These are phyloP conservation scores for Albatrellus ellisii DNA, from an alignment of 768 basidiomycete species.

Conservation along the genomic window DNA sequence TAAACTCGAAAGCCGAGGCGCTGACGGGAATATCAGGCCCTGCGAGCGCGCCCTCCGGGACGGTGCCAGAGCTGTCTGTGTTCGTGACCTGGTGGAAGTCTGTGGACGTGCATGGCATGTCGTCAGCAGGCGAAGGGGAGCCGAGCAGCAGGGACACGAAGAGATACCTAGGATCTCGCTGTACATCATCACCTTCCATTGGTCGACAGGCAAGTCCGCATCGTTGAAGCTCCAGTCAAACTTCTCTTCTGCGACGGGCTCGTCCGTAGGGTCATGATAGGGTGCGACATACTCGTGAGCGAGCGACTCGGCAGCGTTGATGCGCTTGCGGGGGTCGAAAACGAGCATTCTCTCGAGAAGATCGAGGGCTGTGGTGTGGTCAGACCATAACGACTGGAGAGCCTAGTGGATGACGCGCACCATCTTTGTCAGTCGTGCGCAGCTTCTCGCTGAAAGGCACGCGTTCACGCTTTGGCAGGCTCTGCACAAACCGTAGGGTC, in stretches of 20 bases:
- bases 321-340: conserved; percentile 94
- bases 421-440: conserved; percentile 74
- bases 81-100: conserved; percentile 78
- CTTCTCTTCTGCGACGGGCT: conserved; percentile 84
- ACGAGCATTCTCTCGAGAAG: conserved; percentile 98
- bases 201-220: conserved; percentile 94
- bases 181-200: conserved; percentile 99
- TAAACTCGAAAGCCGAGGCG: too few species aligned
- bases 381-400: neutral
- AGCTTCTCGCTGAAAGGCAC: conserved; percentile 94
- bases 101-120: conserved; percentile 16
- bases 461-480: conserved; percentile 89
- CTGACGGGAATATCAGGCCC: conserved; percentile 34
- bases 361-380: conserved; percentile 56
- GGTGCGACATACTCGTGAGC: conserved; percentile 90
- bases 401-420: conserved; percentile 27
- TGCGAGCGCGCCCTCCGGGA: conserved; percentile 56
- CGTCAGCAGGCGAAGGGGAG: neutral
- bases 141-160: neutral
- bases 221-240: conserved; percentile 99
- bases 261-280: conserved; percentile 97
- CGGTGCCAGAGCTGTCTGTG: conserved; percentile 17
- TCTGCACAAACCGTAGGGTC: conserved; percentile 98
- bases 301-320: conserved; percentile 86
- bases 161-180: conserved; percentile 85